Evolutionary conservation across 345 rosid genomes (phyloP), one percentile per base, ranked within the genome.

Genomic region (Moricandia arvensis): DNA sequence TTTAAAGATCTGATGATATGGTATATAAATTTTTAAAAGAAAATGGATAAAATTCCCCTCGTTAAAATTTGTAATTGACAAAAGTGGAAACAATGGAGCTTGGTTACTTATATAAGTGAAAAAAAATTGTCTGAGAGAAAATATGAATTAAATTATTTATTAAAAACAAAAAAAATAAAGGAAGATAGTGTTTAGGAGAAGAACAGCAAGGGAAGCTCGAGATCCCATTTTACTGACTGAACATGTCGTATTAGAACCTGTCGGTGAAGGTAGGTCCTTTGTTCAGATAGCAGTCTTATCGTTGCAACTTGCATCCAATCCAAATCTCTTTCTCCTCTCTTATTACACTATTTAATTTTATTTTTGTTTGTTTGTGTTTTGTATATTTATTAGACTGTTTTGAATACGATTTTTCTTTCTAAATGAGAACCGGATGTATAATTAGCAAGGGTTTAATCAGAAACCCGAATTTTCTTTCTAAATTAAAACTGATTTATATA

Each of bases 191-290:
- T 10, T 21, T 55, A 21, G 5, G 30, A 55, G 15, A 21, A 53
- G 69, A 29, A 11, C 21, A 24, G 33, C 4, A 26, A 73, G 35
- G 59, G 51, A 33, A 69, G 63, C 79, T 53, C 74, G 59, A 70
- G 80, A 77, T 77, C 76, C 71, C 30, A 77, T 63, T 64, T 13
- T 27, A 5, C 24, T 16, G 18, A 69, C 29, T 17, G 71, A 63
- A 59, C 57, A 29, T 15, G 67, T 64, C 60, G 66, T 31, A 64
- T 64, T 55, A 55, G 55, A 65, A 75, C 33, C 2, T 71, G 76
- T 77, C 80, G 80, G 80, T 77, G 59, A 65, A 26, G 70, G 80
- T 71, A 63, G 72, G 76, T 4, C 37, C 80, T 65, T 61, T 61
- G 76, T 21, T 21, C 62, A 65, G 60, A 77, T 64, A 70, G 7